Conservation (phyloP, 1,284 basidiomycete species). For the Rhodotorula glutinis region DNA sequence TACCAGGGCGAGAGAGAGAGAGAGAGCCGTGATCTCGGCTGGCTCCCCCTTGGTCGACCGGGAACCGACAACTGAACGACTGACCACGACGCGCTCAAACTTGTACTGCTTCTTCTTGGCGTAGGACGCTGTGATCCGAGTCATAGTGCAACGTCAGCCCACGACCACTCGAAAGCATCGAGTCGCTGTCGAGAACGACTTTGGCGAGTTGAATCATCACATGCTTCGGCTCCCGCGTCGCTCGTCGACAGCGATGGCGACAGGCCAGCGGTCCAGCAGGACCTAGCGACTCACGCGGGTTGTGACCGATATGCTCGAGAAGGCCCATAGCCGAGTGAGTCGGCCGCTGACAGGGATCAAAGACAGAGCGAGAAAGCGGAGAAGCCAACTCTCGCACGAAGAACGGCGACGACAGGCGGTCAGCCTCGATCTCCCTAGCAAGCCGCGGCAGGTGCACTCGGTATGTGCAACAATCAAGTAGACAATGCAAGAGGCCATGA, state of each 20-base stretch:
- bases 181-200: too few relatives aligned
- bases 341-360: neutral
- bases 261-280: too few relatives aligned
- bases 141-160: too few relatives aligned
- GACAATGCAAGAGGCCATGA: too few relatives aligned
- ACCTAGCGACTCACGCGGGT: neutral
- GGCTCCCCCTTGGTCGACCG: too few relatives aligned
- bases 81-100: conserved; percentile 30
- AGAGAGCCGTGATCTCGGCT: neutral
- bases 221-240: neutral
- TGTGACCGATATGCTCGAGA: conserved; percentile 3
- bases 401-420: too few relatives aligned
- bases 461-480: too few relatives aligned
- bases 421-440: too few relatives aligned
- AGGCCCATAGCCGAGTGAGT: conserved; percentile 3
- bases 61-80: neutral
- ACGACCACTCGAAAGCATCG: neutral
- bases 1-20: too few relatives aligned
- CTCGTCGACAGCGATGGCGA: too few relatives aligned
- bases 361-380: neutral
- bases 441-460: too few relatives aligned
- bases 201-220: neutral
- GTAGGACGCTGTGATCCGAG: conserved; percentile 23
- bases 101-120: conserved; percentile 32
- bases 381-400: neutral